These are phyloP conservation scores for Penicillium antarcticum DNA, from an alignment of 495 filamentous ascomycete genomes.

Conservation along the genomic window DNA sequence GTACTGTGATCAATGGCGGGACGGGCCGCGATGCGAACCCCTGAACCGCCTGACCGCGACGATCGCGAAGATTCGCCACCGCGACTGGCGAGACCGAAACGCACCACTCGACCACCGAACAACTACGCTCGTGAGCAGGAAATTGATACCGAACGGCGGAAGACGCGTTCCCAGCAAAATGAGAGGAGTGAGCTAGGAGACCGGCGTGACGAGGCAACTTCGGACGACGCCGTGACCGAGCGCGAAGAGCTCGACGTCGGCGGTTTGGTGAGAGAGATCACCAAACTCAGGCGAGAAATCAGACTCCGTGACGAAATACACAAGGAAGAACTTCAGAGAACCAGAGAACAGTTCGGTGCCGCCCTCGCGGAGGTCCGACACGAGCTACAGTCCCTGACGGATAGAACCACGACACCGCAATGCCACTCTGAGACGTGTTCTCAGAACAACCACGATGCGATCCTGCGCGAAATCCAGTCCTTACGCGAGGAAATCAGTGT, in stretches of 20 bases:
- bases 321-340: slow-evolving; percentile 18
- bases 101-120: slow-evolving; percentile 6
- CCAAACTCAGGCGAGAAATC: slow-evolving; percentile 21
- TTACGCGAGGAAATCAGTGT: slow-evolving; percentile 12
- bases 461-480: slow-evolving; percentile 18
- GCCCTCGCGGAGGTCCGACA: slow-evolving; percentile 14
- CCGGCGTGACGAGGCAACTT: slow-evolving; percentile 12
- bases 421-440: slow-evolving; percentile 3
- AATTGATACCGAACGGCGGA: background rate
- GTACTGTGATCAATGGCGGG: no score
- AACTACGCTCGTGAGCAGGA: slow-evolving; percentile 6
- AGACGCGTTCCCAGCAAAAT: slow-evolving; percentile 6
- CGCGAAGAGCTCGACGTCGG: slow-evolving; percentile 11
- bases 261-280: slow-evolving; percentile 13
- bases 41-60: slow-evolving; percentile 23
- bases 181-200: slow-evolving; percentile 6
- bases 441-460: slow-evolving; percentile 9
- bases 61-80: slow-evolving; percentile 19
- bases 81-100: slow-evolving; percentile 13
- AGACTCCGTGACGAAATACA: slow-evolving; percentile 17
- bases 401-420: slow-evolving; percentile 11
- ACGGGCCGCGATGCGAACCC: slow-evolving; percentile 14
- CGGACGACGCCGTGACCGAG: slow-evolving; percentile 14
- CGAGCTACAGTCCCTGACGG: slow-evolving; percentile 11
- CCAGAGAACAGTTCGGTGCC: slow-evolving; percentile 16